Evolutionary conservation across 179 eudicot genomes (phyloP).

Genomic region (Actinidia polygama): DNA sequence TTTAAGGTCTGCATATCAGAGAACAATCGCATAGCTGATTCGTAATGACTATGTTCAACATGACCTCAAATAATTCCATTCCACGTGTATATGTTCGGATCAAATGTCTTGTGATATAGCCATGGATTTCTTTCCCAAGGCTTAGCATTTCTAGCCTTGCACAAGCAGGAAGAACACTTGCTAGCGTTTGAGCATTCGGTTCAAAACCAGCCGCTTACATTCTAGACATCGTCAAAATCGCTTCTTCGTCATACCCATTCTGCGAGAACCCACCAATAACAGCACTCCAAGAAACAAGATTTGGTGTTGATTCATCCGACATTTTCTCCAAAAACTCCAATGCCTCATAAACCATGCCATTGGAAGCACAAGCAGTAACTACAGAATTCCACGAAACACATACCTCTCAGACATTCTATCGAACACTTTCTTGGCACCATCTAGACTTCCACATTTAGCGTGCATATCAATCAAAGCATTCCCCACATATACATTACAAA

Average conservation of each 20-base stretch:
- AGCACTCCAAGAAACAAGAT: conserved; percentile 60
- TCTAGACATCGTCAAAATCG: conserved; percentile 46
- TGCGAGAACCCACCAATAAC: conserved; percentile 60
- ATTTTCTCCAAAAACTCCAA: conserved; percentile 49
- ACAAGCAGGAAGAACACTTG: conserved; percentile 62
- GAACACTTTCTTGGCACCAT: conserved; percentile 45
- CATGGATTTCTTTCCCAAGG: conserved; percentile 63
- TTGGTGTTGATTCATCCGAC: conserved; percentile 47
- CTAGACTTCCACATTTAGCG: conserved; percentile 55
- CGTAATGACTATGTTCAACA: conserved; percentile 41
- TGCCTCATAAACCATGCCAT: conserved; percentile 53
- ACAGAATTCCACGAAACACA: conserved; percentile 64
- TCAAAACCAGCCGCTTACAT: conserved; percentile 46
- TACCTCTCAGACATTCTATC: conserved; percentile 39
- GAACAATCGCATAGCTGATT: conserved; percentile 49
- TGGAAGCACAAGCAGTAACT: conserved; percentile 50
- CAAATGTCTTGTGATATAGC: conserved; percentile 51
- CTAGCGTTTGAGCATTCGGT: conserved; percentile 61
- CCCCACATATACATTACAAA: conserved; percentile 50
- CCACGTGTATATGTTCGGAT: conserved; percentile 56
- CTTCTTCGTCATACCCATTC: conserved; percentile 54
- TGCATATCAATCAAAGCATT: conserved; percentile 73
- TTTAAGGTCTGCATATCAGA: conserved; percentile 42
- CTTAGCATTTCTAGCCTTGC: conserved; percentile 39
- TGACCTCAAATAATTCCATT: conserved; percentile 59